phyloP scores from a whole-genome alignment of 2,329 filamentous ascomycete species.

The Cadophora sp. region DNA sequence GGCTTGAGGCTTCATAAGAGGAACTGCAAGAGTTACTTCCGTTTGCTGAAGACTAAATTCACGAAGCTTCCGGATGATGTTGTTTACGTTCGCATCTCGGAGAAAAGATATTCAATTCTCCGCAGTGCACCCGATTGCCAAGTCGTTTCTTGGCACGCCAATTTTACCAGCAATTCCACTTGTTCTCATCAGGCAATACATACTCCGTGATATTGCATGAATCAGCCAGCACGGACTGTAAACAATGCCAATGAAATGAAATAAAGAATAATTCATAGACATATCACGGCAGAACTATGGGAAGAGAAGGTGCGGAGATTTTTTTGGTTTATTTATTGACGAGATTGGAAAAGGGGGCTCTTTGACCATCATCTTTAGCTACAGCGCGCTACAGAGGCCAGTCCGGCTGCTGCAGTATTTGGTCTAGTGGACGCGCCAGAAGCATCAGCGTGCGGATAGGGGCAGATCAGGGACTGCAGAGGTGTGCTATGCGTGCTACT shows the following conservation, averaged over 20 bases:
- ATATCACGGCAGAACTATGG: neutral
- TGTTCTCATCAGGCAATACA: neutral
- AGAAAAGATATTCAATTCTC: conserved; percentile 7
- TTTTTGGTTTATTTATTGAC: neutral
- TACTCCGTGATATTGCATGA: conserved; percentile 1
- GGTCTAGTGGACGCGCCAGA: neutral
- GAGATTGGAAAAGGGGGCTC: neutral
- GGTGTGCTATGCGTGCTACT: no score
- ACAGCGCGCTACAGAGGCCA: neutral
- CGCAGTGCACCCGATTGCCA: neutral
- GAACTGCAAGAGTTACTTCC: no score
- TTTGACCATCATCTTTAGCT: neutral
- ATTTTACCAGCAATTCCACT: neutral
- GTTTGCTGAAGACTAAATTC: no score
- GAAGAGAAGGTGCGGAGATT: neutral
- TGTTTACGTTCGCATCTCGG: neutral
- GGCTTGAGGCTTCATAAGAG: no score
- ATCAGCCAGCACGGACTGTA: conserved; percentile 1
- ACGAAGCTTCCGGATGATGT: neutral
- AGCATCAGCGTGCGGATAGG: neutral
- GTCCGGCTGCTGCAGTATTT: neutral
- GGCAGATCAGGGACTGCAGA: conserved; percentile 5
- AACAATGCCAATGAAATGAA: neutral
- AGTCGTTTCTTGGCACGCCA: neutral
- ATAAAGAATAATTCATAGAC: neutral